Evolutionary conservation across 163 green algal species (phyloP).

Genomic region (Scenedesmus sp.): DNA sequence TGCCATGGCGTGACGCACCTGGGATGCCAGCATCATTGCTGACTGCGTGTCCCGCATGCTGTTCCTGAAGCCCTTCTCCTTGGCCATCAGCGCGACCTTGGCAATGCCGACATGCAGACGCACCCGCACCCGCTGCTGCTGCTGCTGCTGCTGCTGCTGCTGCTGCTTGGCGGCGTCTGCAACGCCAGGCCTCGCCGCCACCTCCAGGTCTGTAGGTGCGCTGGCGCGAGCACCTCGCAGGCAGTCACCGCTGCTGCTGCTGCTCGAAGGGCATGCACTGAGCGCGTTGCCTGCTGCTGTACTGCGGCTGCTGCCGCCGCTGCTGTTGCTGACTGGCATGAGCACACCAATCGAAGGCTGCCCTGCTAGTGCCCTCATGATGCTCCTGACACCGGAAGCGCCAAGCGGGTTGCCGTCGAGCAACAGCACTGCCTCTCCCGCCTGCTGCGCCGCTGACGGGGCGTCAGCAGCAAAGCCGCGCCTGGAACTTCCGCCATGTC

Average conservation of each 20-base stretch:
- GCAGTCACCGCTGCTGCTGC: not conserved
- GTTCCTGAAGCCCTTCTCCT: conserved; percentile 46
- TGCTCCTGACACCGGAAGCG: conserved; percentile 25
- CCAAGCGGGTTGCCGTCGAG: conserved; percentile 50
- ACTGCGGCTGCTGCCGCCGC: too few relatives aligned
- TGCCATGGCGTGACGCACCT: not conserved
- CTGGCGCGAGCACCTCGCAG: not conserved
- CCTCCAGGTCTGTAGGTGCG: not conserved
- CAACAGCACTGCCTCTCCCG: not conserved
- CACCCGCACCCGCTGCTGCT: not conserved
- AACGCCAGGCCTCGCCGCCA: not conserved
- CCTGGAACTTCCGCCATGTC: not conserved
- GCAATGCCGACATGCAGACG: conserved; percentile 36
- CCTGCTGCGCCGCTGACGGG: not conserved
- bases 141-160: not conserved
- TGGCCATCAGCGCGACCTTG: conserved; percentile 31
- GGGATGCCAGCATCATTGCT: not conserved
- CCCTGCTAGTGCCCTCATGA: conserved; percentile 32
- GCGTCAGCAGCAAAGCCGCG: not conserved
- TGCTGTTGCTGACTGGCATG: not conserved
- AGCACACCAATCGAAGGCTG: not conserved
- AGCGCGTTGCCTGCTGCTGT: not conserved
- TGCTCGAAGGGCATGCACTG: not conserved
- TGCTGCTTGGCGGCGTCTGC: not conserved
- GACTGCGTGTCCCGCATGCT: conserved; percentile 30